These are phyloP conservation scores for Platanthera guangdongensis DNA, from an alignment of 106 monocot genomes.

Conservation along the genomic window DNA sequence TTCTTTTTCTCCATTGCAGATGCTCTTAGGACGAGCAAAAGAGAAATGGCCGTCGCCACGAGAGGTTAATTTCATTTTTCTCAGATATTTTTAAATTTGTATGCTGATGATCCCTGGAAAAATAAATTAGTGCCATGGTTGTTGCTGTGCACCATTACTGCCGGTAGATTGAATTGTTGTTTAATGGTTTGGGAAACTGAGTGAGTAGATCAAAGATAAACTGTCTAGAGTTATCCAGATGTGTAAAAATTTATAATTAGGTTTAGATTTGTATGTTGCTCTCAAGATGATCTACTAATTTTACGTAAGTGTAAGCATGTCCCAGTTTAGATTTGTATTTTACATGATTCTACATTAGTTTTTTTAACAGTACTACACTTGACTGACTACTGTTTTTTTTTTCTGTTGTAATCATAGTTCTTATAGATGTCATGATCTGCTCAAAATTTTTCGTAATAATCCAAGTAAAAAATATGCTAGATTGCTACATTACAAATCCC, in stretches of 20 bases:
- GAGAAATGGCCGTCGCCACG: conserved; percentile 81
- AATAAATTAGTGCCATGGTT: not conserved
- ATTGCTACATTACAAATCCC: not conserved
- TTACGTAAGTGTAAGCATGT: not conserved
- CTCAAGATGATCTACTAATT: no score
- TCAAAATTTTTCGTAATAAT: not conserved
- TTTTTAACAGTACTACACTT: not conserved
- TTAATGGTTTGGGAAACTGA: not conserved
- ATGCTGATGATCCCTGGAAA: not conserved
- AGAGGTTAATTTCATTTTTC: conserved; percentile 38
- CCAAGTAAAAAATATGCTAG: not conserved
- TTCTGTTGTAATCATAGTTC: not conserved
- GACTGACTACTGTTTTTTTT: not conserved
- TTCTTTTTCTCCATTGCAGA: conserved; percentile 35
- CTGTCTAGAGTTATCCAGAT: not conserved
- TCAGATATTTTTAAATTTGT: not conserved
- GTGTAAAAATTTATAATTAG: not conserved
- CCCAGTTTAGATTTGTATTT: no score
- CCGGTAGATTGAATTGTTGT: not conserved
- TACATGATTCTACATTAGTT: no score
- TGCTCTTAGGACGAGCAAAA: conserved; percentile 79
- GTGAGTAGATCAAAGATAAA: not conserved
- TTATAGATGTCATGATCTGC: no score
- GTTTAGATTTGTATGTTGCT: not conserved
- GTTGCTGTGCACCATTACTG: not conserved